phyloP scores from a whole-genome alignment of 2,329 filamentous ascomycete genomes.

The Cytospora chrysosperma region DNA sequence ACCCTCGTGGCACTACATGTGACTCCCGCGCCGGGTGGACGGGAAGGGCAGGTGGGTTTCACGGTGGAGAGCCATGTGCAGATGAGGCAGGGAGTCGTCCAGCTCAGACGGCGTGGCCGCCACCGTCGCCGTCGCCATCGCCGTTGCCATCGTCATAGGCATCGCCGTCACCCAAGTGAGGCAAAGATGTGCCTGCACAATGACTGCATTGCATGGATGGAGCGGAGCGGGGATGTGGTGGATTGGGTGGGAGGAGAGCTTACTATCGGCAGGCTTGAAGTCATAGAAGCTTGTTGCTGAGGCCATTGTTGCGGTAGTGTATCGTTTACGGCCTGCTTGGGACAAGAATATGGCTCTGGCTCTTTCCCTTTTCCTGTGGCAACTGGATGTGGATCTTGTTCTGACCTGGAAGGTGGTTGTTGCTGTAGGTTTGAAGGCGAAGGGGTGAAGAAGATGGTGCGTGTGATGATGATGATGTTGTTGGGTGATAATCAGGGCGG shows the following conservation, averaged over 20 bases:
- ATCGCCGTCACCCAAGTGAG: neutral
- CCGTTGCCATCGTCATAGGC: conserved; percentile 1
- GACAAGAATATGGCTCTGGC: too few relatives aligned
- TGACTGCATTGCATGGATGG: neutral
- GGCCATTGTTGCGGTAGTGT: conserved; percentile 51
- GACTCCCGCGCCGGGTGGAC: neutral
- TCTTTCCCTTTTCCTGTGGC: too few relatives aligned
- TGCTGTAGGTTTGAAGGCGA: conserved; percentile 7
- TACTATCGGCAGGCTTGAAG: conserved; percentile 81
- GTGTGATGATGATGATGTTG: conserved; percentile 1
- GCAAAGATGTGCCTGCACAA: conserved; percentile 6
- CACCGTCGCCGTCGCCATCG: conserved; percentile 1
- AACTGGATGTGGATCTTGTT: conserved; percentile 18
- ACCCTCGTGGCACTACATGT: neutral
- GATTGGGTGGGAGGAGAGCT: conserved; percentile 34
- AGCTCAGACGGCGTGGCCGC: neutral
- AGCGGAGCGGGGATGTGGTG: neutral
- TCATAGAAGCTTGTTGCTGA: conserved; percentile 75
- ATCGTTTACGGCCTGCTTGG: conserved; percentile 18
- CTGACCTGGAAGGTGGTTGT: conserved; percentile 11
- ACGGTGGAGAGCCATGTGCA: neutral
- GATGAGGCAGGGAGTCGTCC: conserved; percentile 16
- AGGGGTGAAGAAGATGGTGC: neutral
- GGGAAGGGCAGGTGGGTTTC: conserved; percentile 9
- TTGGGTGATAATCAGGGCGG: neutral